These are phyloP conservation scores for Hapsidospora chrysogenum DNA, from an alignment of 495 filamentous ascomycete species.

Conservation along the genomic window DNA sequence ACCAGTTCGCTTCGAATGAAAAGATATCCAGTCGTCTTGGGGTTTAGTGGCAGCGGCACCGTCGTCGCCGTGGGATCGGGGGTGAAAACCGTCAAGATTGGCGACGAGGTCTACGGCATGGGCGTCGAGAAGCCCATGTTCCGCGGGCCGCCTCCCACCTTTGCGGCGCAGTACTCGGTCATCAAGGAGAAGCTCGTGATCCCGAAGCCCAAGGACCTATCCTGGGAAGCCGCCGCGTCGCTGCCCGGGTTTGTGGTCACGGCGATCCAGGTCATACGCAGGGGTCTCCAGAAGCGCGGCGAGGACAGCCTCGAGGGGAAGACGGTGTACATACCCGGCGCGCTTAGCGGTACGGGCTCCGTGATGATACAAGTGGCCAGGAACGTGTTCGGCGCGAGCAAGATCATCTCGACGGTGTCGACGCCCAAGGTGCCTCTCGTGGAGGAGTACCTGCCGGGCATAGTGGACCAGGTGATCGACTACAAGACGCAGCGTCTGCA, in stretches of 20 bases:
- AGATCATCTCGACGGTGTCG: slow-evolving; percentile 35
- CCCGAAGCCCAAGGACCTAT: slow-evolving; percentile 20
- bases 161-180: slow-evolving; percentile 22
- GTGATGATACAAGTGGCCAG: slow-evolving; percentile 35
- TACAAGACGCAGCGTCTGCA: slow-evolving; percentile 26
- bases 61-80: slow-evolving; percentile 24
- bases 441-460: slow-evolving; percentile 17
- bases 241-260: slow-evolving; percentile 23
- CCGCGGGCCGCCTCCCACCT: slow-evolving; percentile 8
- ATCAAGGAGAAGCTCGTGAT: slow-evolving; percentile 10
- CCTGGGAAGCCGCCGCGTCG: slow-evolving; percentile 16
- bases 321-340: slow-evolving; percentile 36
- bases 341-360: slow-evolving; percentile 32
- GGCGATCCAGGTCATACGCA: slow-evolving; percentile 23
- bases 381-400: slow-evolving; percentile 29
- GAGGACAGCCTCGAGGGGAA: slow-evolving; percentile 30
- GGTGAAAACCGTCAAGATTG: slow-evolving; percentile 25
- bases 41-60: slow-evolving; percentile 20
- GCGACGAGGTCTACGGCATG: slow-evolving; percentile 34
- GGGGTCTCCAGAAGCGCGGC: slow-evolving; percentile 17
- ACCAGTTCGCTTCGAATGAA: too few relatives aligned
- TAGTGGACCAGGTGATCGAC: slow-evolving; percentile 26
- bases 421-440: slow-evolving; percentile 32
- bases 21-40: slow-evolving; percentile 12
- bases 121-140: slow-evolving; percentile 11